Base-by-base conservation (phyloP, 2,329 filamentous ascomycete genomes). In the Aspergillus aculeatinus region DNA sequence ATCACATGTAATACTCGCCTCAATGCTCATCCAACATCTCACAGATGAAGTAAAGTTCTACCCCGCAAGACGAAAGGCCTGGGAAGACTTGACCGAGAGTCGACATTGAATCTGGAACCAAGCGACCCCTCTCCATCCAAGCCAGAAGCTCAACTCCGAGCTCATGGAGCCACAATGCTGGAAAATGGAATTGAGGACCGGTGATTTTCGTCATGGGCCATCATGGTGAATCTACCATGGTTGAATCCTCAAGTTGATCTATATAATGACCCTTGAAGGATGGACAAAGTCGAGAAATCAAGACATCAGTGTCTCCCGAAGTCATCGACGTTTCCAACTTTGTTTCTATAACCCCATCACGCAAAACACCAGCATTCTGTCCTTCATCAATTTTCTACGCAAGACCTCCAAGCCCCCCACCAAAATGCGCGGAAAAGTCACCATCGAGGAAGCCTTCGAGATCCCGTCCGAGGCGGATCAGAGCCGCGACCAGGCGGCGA, bases 371-470 rank as follows among this genome's bases (percentile, higher is more conserved):
- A 14, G 6, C 31, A 23, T 23, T 14, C 4, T 6, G 19, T 23
- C 10, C 29, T 39, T 25, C 14, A 12, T 35, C 19, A 27, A 42
- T 48, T 4, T 35, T 11, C 5, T 48, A 5, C n/a, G n/a, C 7
- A 29, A 27, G 23, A 12, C 33, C 33, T 6, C 14, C 11, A 35
- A 16, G 4, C 33, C 33, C 3, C 33, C 33, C 14, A 35, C 25
- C 54, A 61, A 55, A 21, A 85, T 85, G 82, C 71, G 79, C 23
- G 84, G 84, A 61, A 87, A 87, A 63, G 76, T 87, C 57, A 80
- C 81, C 29, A 74, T 87, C 27, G 84, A 87, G 67, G 84, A 86
- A 71, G 83, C 83, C 4, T 86, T 84, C 64, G 81, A 80, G 58
- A 75, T 85, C 6, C 82, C 85, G 51, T 77, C 84, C 60, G 77